Conservation (phyloP, 208 protist species). For the Acanthamoeba divionensis region DNA sequence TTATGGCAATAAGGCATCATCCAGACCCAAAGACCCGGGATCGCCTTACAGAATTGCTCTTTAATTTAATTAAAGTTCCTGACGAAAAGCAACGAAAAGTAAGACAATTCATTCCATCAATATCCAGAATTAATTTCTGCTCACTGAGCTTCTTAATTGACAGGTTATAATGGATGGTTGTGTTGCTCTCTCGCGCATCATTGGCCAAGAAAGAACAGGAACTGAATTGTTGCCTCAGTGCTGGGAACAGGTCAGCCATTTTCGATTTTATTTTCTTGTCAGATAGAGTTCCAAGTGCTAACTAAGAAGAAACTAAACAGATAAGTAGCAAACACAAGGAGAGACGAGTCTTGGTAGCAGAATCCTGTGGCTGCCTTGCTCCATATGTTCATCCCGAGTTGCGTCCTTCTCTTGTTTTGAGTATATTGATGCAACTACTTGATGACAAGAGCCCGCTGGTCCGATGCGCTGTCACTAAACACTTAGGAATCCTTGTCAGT, state of each 20-base stretch:
- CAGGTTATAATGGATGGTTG: slow-evolving; percentile 69
- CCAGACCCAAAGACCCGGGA: slow-evolving; percentile 62
- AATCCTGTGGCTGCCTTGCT: slow-evolving; percentile 72
- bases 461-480: slow-evolving; percentile 49
- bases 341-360: slow-evolving; percentile 72
- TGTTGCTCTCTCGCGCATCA: slow-evolving; percentile 58
- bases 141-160: neutral
- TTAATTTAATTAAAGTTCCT: slow-evolving; percentile 77
- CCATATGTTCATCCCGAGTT: slow-evolving; percentile 64
- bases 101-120: neutral
- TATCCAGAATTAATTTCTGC: neutral
- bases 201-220: slow-evolving; percentile 64
- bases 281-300: too few species aligned
- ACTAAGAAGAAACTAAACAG: neutral
- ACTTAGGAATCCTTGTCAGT: slow-evolving; percentile 54
- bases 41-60: slow-evolving; percentile 64
- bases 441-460: slow-evolving; percentile 71
- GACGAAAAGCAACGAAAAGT: slow-evolving; percentile 69
- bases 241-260: slow-evolving; percentile 68
- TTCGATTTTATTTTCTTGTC: too few species aligned
- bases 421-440: slow-evolving; percentile 71
- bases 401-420: slow-evolving; percentile 61
- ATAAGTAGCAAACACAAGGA: slow-evolving; percentile 68
- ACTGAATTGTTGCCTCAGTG: slow-evolving; percentile 72
- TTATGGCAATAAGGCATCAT: slow-evolving; percentile 68